phyloP scores from a whole-genome alignment of 768 basidiomycete species.

The Termitomyces sp. region DNA sequence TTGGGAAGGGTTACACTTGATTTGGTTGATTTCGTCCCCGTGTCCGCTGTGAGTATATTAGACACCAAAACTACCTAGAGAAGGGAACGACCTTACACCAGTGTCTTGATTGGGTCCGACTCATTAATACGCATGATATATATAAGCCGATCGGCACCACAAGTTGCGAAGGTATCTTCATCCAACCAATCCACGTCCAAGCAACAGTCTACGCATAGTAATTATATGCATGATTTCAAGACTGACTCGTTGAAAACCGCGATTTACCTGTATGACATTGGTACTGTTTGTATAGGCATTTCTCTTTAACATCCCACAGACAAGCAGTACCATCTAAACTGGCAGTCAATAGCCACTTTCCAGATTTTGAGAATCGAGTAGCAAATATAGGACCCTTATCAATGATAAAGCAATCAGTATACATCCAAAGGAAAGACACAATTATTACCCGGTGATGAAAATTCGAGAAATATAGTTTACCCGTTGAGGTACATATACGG shows the following conservation, averaged over 20 bases:
- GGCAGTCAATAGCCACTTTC: slow-evolving; percentile 70
- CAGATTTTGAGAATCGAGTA: slow-evolving; percentile 69
- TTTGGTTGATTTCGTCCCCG: slow-evolving; percentile 72
- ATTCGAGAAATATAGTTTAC: slow-evolving; percentile 61
- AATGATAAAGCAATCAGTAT: slow-evolving; percentile 26
- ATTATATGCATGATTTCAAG: not conserved
- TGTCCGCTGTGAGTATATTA: slow-evolving; percentile 54
- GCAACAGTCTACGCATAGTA: slow-evolving; percentile 56
- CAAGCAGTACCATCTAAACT: slow-evolving; percentile 77
- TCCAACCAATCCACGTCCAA: slow-evolving; percentile 80
- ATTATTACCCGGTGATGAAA: slow-evolving; percentile 60
- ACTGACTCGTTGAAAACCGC: slow-evolving; percentile 5
- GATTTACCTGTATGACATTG: slow-evolving; percentile 58
- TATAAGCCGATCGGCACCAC: slow-evolving; percentile 66
- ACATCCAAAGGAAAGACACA: not conserved
- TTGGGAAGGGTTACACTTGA: slow-evolving; percentile 62
- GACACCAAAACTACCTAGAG: not conserved
- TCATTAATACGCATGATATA: slow-evolving; percentile 57
- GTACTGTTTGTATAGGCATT: slow-evolving; percentile 60
- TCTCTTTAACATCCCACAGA: slow-evolving; percentile 71
- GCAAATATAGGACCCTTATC: slow-evolving; percentile 80
- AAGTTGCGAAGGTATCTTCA: slow-evolving; percentile 66
- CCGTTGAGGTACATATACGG: slow-evolving; percentile 60
- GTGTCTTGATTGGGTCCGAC: slow-evolving; percentile 52
- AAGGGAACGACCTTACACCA: slow-evolving; percentile 43